These are phyloP conservation scores for Phialocephala subalpina DNA, from an alignment of 2,329 filamentous ascomycete species.

Conservation along the genomic window DNA sequence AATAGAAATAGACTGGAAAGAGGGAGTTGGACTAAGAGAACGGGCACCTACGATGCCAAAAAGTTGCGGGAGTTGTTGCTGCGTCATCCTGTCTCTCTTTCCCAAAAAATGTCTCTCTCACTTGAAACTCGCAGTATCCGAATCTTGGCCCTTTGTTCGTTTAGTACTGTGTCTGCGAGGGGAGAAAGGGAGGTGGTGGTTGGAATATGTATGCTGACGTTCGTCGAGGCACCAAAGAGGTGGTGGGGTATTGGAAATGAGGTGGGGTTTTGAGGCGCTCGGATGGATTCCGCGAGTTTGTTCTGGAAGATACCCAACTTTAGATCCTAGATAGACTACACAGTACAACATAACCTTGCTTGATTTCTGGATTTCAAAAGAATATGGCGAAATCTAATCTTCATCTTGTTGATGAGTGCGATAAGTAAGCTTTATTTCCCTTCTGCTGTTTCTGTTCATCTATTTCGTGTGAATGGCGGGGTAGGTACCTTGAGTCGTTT, in stretches of 20 bases:
- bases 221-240: no score
- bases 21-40: no score
- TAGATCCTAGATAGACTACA: not conserved
- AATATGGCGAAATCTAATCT: conserved; percentile 49
- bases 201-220: conserved; percentile 4
- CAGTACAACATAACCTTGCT: not conserved
- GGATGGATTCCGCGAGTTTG: not conserved
- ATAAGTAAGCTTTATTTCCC: conserved; percentile 55
- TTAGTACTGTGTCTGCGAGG: not conserved
- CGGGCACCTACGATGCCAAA: conserved; percentile 39
- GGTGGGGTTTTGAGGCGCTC: not conserved
- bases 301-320: conserved; percentile 13
- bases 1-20: no score
- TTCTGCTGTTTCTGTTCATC: not conserved
- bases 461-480: conserved; percentile 21
- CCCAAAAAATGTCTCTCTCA: not conserved
- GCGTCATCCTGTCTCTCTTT: not conserved
- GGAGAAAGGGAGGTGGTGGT: not conserved
- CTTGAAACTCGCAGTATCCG: not conserved
- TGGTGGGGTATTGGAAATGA: not conserved
- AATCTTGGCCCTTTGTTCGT: not conserved
- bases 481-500: conserved; percentile 7
- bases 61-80: conserved; percentile 35
- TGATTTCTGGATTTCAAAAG: not conserved
- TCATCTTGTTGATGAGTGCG: conserved; percentile 61